Evolutionary conservation across 495 filamentous ascomycete species (phyloP).

Genomic region (Hypoxylon fragiforme): DNA sequence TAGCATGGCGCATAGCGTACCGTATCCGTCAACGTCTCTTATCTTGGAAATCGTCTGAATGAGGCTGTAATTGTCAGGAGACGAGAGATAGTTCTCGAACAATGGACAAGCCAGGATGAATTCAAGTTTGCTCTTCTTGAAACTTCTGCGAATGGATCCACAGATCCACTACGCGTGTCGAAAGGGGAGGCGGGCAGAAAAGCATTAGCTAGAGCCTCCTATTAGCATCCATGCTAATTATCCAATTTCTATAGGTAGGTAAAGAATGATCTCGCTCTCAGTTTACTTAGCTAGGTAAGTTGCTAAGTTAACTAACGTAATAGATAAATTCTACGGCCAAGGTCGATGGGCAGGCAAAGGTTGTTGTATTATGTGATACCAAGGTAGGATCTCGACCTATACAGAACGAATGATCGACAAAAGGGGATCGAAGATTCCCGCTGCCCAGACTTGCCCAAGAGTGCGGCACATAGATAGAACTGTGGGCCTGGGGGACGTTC

Average conservation of each 20-base stretch:
- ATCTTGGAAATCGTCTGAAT: conserved; percentile 14
- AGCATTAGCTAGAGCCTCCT: conserved; percentile 18
- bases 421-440: conserved; percentile 31
- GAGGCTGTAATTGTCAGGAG: too few relatives aligned
- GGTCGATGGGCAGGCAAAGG: neutral
- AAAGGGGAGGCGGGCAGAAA: neutral
- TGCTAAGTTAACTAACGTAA: too few relatives aligned
- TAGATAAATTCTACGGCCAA: conserved; percentile 16
- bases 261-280: neutral
- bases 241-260: neutral
- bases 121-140: conserved; percentile 9
- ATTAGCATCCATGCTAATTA: conserved; percentile 4
- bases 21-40: too few relatives aligned
- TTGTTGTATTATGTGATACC: conserved; percentile 12
- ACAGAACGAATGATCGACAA: conserved; percentile 33
- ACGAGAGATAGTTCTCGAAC: neutral
- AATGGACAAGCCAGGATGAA: neutral
- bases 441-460: conserved; percentile 14
- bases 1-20: conserved; percentile 2
- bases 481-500: conserved; percentile 20
- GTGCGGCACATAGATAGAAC: conserved; percentile 24
- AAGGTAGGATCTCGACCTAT: conserved; percentile 21
- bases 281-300: too few relatives aligned
- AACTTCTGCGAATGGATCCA: conserved; percentile 11
- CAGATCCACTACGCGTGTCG: neutral